Evolutionary conservation across 176 grass and related monocot species (phyloP).

Genomic region (Microstegium vimineum): DNA sequence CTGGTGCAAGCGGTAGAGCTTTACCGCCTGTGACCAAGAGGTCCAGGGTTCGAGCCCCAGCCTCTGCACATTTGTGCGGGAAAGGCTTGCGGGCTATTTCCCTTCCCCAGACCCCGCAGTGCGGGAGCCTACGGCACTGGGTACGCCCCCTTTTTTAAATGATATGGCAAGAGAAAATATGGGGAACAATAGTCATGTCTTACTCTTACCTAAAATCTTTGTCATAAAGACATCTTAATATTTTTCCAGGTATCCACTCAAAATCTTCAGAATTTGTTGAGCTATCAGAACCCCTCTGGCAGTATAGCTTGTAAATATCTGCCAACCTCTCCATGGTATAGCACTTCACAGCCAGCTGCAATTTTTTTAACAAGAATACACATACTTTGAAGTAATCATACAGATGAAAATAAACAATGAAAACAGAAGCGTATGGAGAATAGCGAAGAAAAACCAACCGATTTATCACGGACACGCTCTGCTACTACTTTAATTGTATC

Average conservation of each 20-base stretch:
- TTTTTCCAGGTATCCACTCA: conserved; percentile 97
- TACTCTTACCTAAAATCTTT: conserved; percentile 99
- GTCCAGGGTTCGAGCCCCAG: no score
- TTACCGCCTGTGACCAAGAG: no score
- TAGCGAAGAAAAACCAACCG: conserved; percentile 54
- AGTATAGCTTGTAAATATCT: conserved; percentile 87
- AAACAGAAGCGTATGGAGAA: conserved; percentile 14
- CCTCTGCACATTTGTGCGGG: no score
- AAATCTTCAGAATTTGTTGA: conserved; percentile 63
- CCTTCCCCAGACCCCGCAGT: no score
- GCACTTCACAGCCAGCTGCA: conserved; percentile 74
- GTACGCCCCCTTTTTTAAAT: no score
- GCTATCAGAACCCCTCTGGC: conserved; percentile 52
- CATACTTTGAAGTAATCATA: conserved; percentile 27
- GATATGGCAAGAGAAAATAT: not conserved
- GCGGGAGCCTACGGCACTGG: no score
- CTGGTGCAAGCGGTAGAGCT: no score
- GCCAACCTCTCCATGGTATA: conserved; percentile 93
- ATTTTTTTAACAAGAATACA: not conserved
- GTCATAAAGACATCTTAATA: conserved; percentile 97
- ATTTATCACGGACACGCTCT: conserved; percentile 97
- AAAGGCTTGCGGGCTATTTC: no score
- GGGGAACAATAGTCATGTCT: conserved; percentile 6
- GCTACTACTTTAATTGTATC: conserved; percentile 79
- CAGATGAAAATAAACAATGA: conserved; percentile 3